Evolutionary conservation across 805 yeast genomes (phyloP).

Genomic region (Candida insectorum): DNA sequence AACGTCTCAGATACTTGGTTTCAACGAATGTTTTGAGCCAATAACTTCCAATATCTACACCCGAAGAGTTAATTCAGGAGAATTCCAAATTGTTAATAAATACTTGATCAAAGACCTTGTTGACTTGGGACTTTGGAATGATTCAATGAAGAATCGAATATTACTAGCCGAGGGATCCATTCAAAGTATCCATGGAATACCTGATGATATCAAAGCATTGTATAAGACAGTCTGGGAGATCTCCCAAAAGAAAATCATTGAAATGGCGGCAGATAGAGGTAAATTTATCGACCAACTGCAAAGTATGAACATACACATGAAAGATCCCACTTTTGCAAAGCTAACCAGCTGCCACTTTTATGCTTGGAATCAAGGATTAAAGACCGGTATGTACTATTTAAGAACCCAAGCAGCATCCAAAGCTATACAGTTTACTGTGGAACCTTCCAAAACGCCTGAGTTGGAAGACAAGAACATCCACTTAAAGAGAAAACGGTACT

Average conservation of each 20-base stretch:
- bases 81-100: constrained; percentile 87
- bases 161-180: constrained; percentile 81
- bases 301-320: constrained; percentile 42
- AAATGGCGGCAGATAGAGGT: constrained; percentile 79
- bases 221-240: constrained; percentile 97
- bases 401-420: constrained; percentile 37
- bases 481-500: constrained; percentile 22
- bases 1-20: constrained; percentile 92
- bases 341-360: constrained; percentile 44
- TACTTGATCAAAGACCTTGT: constrained; percentile 80
- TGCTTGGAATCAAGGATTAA: constrained; percentile 37
- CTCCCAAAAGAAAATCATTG: constrained; percentile 79
- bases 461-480: neutral
- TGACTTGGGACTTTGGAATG: constrained; percentile 80
- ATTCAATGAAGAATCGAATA: constrained; percentile 71
- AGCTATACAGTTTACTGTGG: constrained; percentile 36
- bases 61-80: constrained; percentile 90
- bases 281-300: constrained; percentile 59
- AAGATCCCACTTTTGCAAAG: constrained; percentile 34
- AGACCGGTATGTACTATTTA: constrained; percentile 38
- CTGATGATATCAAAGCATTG: constrained; percentile 68
- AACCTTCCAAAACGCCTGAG: constrained; percentile 7
- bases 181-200: constrained; percentile 70
- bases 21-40: constrained; percentile 95
- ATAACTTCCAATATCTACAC: constrained; percentile 89